A percentile compares a stretch with the other conserved stretches of the same genome.
phyloP scores from a whole-genome alignment of 108 stramenopile species.

The Discostella stelligeroides region DNA sequence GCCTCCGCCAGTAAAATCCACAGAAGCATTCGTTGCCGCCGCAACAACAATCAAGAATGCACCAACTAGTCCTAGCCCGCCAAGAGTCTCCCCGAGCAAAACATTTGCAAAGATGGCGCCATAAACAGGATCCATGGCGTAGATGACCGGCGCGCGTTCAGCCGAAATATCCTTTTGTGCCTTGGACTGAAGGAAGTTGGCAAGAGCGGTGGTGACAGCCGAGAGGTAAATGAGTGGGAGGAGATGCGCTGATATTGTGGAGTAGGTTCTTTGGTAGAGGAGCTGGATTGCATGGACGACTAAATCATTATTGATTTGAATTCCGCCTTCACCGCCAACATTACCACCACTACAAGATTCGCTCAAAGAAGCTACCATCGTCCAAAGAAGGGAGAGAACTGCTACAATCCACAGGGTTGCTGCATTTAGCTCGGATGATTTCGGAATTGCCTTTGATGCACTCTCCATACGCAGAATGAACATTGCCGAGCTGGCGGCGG shows the following conservation, averaged over 20 bases:
- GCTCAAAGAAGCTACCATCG: constrained; percentile 17
- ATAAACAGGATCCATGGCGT: constrained; percentile 91
- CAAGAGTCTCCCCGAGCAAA: constrained; percentile 74
- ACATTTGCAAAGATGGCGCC: constrained; percentile 80
- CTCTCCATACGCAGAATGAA: constrained; percentile 84
- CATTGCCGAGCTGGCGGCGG: constrained; percentile 86
- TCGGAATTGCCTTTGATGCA: constrained; percentile 57
- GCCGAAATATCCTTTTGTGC: constrained; percentile 75
- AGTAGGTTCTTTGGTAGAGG: constrained; percentile 24
- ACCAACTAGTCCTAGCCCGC: constrained; percentile 59
- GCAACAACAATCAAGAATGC: constrained; percentile 76
- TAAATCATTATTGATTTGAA: neutral
- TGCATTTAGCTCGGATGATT: constrained; percentile 73
- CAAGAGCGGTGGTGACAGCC: constrained; percentile 71
- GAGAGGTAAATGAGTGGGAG: constrained; percentile 74
- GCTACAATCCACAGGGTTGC: constrained; percentile 71
- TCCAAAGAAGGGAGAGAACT: constrained; percentile 59
- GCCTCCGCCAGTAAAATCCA: constrained; percentile 53
- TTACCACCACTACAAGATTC: neutral
- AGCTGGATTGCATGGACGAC: constrained; percentile 6
- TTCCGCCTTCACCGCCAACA: no score
- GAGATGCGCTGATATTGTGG: constrained; percentile 48
- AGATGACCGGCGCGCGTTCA: constrained; percentile 83
- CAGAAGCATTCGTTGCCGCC: constrained; percentile 76
- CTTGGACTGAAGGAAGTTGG: constrained; percentile 80